These are phyloP conservation scores for Kazachstania viticola DNA, from an alignment of 805 yeast species.

Conservation along the genomic window DNA sequence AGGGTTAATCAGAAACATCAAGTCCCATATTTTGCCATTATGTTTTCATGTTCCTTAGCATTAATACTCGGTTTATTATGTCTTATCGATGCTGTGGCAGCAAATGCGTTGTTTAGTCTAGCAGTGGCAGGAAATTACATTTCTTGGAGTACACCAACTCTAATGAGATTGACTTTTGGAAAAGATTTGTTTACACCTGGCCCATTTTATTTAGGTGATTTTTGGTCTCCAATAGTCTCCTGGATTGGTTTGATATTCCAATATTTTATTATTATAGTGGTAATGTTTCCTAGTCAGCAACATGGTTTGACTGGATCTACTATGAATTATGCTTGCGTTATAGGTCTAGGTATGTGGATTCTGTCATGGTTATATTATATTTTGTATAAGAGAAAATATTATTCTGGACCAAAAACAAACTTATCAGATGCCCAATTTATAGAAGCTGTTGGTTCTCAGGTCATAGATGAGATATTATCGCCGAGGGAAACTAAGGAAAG, in stretches of 20 bases:
- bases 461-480: slow-evolving; percentile 16
- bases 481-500: too few species aligned
- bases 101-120: slow-evolving; percentile 34
- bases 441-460: slow-evolving; percentile 19
- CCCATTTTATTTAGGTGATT: slow-evolving; percentile 48
- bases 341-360: slow-evolving; percentile 51
- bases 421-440: slow-evolving; percentile 21
- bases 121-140: slow-evolving; percentile 33
- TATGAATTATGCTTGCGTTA: slow-evolving; percentile 66
- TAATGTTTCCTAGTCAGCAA: slow-evolving; percentile 47
- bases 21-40: slow-evolving; percentile 59
- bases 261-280: slow-evolving; percentile 40
- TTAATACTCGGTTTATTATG: slow-evolving; percentile 30
- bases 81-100: slow-evolving; percentile 32
- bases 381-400: slow-evolving; percentile 40
- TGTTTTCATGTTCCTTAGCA: slow-evolving; percentile 29
- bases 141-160: slow-evolving; percentile 33
- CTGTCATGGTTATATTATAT: slow-evolving; percentile 42
- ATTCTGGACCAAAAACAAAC: slow-evolving; percentile 42
- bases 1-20: slow-evolving; percentile 42
- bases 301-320: slow-evolving; percentile 25
- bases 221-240: slow-evolving; percentile 35
- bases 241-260: slow-evolving; percentile 40
- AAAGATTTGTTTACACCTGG: slow-evolving; percentile 48
- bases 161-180: slow-evolving; percentile 33